phyloP scores from a whole-genome alignment of 257 asterid species.

The Coffea canephora region DNA sequence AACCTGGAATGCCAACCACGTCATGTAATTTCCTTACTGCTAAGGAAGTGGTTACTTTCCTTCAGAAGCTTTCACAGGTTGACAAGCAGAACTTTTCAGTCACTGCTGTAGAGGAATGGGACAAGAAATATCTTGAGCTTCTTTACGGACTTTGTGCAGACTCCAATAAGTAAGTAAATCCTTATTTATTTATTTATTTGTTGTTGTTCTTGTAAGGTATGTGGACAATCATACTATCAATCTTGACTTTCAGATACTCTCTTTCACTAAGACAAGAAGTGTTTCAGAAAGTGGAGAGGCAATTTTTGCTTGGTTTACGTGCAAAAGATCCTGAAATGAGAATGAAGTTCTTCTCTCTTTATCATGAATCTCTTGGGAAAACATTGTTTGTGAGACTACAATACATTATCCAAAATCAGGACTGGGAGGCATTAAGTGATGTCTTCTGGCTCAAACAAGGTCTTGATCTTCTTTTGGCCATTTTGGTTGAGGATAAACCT shows the following conservation, averaged over 20 bases:
- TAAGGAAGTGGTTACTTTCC: constrained; percentile 88
- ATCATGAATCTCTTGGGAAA: constrained; percentile 88
- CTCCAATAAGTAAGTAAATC: constrained; percentile 59
- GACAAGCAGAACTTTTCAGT: constrained; percentile 78
- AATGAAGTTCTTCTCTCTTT: constrained; percentile 74
- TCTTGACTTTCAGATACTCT: constrained; percentile 65
- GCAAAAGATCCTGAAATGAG: constrained; percentile 89
- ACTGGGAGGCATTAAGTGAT: constrained; percentile 98
- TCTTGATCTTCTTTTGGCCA: constrained; percentile 96
- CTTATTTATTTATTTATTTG: constrained; percentile 1
- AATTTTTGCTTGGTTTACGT: constrained; percentile 83
- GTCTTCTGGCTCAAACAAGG: constrained; percentile 99
- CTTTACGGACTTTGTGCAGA: constrained; percentile 97
- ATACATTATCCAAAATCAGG: constrained; percentile 90
- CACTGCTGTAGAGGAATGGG: constrained; percentile 83
- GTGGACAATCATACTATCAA: constrained; percentile 19
- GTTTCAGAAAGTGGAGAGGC: constrained; percentile 98
- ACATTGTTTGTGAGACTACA: constrained; percentile 87
- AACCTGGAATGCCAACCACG: constrained; percentile 64
- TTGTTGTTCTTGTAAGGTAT: constrained; percentile 10
- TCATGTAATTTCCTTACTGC: constrained; percentile 65
- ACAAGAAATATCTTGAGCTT: constrained; percentile 80
- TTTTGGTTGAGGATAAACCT: constrained; percentile 89
- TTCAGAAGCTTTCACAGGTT: constrained; percentile 97
- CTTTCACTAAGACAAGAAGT: constrained; percentile 77